Base-by-base conservation (phyloP, 805 yeast genomes). In the Zygoascus tannicola region DNA sequence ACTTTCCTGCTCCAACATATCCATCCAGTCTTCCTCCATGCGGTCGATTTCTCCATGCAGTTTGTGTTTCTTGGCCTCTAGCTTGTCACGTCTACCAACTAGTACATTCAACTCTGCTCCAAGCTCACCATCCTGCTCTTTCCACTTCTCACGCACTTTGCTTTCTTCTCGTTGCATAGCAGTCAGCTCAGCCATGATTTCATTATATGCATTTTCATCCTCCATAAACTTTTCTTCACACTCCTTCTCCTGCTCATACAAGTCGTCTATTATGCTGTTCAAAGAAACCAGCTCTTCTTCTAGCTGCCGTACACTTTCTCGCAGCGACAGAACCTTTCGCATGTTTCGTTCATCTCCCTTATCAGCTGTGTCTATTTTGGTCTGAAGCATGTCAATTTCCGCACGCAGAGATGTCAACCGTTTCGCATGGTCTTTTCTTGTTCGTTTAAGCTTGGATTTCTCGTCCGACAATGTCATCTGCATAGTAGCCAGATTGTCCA, bases 401-500 rank as follows among this genome's bases (percentile, higher is more conserved):
- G 70, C 63, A 44, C 76, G 70, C 43, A 77, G 59, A 0, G 75
- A 56, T 10, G 68, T 60, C 10, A 78, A 59, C 43, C 71, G 70
- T 52, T 79, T 80, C 42, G 74, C 65, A 54, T 77, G 69, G 46
- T 80, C 86, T 39, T 73, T 73, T 50, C 75, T 73, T 40, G 71
- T 58, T 43, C 76, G 75, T 57, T 78, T 80, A 51, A 79, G 53
- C 44, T 73, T 74, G n/a, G 65, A 54, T 52, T 74, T 73, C 50
- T 78, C 85, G 40, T 77, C 75, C 4, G 71, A 68, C 35, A 80
- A 65, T 33, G 75, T 75, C 20, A 75, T 74, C 50, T 76, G 75
- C 0, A 85, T 78, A 0, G 85, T 78, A 28, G 76, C 69, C 30
- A 80, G 73, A 18, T 83, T 76, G 52, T 77, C 80, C 51, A 80